Conservation (phyloP, 306 rosid genomes). For the Rubus parviflorus region DNA sequence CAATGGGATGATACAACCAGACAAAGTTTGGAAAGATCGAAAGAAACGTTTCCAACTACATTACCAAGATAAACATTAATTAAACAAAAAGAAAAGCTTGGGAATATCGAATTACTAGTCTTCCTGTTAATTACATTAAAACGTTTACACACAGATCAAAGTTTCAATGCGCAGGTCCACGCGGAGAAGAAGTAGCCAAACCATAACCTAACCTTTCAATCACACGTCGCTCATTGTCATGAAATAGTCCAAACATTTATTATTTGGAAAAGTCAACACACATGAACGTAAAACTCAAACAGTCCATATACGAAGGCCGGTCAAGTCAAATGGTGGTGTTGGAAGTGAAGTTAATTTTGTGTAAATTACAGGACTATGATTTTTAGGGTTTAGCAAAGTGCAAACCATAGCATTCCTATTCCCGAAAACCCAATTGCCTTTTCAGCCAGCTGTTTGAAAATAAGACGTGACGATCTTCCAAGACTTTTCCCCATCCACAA, state of each 20-base stretch:
- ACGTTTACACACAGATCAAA: background rate
- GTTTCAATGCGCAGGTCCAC: background rate
- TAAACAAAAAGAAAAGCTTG: background rate
- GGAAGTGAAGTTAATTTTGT: background rate
- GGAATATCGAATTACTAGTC: background rate
- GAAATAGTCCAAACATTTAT: background rate
- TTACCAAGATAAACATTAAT: background rate
- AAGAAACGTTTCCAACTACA: background rate
- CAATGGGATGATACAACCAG: background rate
- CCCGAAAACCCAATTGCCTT: background rate
- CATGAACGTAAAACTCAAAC: background rate
- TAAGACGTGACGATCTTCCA: background rate
- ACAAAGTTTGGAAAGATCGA: background rate
- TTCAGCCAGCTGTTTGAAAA: background rate
- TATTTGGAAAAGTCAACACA: background rate
- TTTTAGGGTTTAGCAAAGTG: background rate
- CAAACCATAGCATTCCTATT: background rate
- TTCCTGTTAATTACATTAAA: background rate
- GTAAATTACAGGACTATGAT: too few species aligned
- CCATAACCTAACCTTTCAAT: background rate
- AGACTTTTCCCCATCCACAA: background rate
- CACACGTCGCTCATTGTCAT: background rate
- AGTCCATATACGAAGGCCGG: background rate
- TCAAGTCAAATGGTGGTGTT: background rate
- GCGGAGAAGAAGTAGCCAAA: background rate